phyloP scores from a whole-genome alignment of 148 eudicot genomes.

The Pouteria glomerata region DNA sequence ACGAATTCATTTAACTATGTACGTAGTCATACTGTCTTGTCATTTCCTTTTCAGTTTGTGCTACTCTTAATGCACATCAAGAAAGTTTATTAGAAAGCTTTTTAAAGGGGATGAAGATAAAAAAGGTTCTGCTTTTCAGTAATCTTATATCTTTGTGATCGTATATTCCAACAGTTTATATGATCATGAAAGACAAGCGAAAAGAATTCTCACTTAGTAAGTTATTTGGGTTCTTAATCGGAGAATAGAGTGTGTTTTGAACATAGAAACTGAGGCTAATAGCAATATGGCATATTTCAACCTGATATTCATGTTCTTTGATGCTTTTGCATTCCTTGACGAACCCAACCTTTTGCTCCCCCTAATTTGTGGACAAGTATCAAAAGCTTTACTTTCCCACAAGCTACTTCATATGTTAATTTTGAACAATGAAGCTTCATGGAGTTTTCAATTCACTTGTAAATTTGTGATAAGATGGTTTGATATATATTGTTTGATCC shows the following conservation, averaged over 20 bases:
- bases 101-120: neutral
- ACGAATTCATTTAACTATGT: neutral
- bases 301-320: neutral
- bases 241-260: neutral
- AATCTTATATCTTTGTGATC: neutral
- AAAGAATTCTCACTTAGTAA: neutral
- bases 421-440: neutral
- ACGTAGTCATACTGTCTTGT: neutral
- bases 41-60: neutral
- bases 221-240: neutral
- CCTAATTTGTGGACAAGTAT: neutral
- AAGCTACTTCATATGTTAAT: neutral
- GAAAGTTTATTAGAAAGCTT: neutral
- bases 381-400: neutral
- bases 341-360: neutral
- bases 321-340: neutral
- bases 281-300: neutral
- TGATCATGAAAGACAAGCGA: neutral
- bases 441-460: neutral
- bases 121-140: neutral
- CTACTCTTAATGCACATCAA: neutral
- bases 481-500: too few relatives aligned
- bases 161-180: neutral
- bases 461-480: too few relatives aligned
- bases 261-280: neutral